Base-by-base conservation (phyloP, 441 rosid genomes). In the Syzygium malaccense region DNA sequence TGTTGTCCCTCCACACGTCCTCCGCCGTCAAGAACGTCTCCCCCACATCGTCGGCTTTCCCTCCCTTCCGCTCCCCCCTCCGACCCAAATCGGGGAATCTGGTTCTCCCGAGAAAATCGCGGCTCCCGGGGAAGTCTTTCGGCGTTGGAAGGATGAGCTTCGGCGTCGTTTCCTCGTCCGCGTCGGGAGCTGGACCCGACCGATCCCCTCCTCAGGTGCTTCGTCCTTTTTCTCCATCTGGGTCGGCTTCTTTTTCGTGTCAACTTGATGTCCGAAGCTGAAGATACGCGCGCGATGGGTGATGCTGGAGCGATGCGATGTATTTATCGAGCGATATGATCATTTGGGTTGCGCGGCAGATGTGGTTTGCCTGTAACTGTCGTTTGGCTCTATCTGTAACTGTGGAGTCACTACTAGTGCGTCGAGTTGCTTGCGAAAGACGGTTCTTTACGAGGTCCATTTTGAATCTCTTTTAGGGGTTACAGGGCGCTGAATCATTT, bases 401-500 rank as follows among this genome's bases (percentile, higher is more conserved):
- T 20, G 80, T 41, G 80, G 37, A 71, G 80, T 37, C 49, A 45
- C 51, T 75, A 25, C 83, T 37, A 37, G 51, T 4, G 51, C 51
- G n/a, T 75, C 83, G 23, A 23, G 83, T 37, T 20, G 83, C n/a
- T 75, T 23, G 83, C 83, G 41, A 1, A 71, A 37, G 80, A 71
- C 10, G 51, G 51, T 11, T 75, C 60, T 37, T 33, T 45, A 55
- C 87, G 87, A 58, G 66, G 87, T 57, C 28, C 28, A 57, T 30
- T 13, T 48, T 85, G 37, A 85, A n/a, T 85, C 60, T 85, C 68
- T 60, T 60, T 85, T 17, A 53, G 37, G 28, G 86, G 32, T 80
- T 55, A 85, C 92, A 95, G 95, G 95, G 94, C 64, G 90, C 89
- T 80, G 96, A 94, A 58, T 93, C 97, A 37, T 96, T 96, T 93